Percentiles rank a stretch among this genome's conserved stretches.
Conservation (phyloP, 768 basidiomycete species). For the Sarcodon sp. region DNA sequence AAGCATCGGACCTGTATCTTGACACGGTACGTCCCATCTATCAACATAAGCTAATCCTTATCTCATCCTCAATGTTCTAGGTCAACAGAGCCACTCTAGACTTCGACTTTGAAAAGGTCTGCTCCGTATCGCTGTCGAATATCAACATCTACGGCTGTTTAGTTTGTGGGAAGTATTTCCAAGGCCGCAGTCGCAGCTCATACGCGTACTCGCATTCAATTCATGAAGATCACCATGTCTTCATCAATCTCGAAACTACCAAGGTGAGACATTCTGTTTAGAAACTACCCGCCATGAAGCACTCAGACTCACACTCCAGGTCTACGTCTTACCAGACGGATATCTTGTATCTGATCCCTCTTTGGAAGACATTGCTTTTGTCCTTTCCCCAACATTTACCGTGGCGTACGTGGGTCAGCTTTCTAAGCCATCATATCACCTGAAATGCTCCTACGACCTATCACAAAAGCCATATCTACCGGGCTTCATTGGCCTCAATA, state of each 20-base stretch:
- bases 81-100: conserved; percentile 86
- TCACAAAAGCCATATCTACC: conserved; percentile 71
- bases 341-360: conserved; percentile 96
- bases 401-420: conserved; percentile 36
- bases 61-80: conserved; percentile 26
- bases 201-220: conserved; percentile 97
- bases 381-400: conserved; percentile 85
- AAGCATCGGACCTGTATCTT: conserved; percentile 80
- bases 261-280: conserved; percentile 44
- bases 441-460: conserved; percentile 79
- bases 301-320: conserved; percentile 31
- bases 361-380: conserved; percentile 86
- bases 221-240: conserved; percentile 97
- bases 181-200: conserved; percentile 86
- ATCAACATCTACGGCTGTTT: conserved; percentile 98
- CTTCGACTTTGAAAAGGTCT: conserved; percentile 99
- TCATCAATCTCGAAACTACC: conserved; percentile 87
- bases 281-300: conserved; percentile 7
- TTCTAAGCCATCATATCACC: conserved; percentile 43
- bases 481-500: conserved; percentile 93
- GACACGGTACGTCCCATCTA: conserved; percentile 58
- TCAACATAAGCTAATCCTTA: conserved; percentile 4
- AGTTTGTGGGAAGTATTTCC: conserved; percentile 97
- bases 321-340: conserved; percentile 94
- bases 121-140: conserved; percentile 91